Evolutionary conservation across 2,329 filamentous ascomycete species (phyloP).

Genomic region (Cordyceps fumosorosea): DNA sequence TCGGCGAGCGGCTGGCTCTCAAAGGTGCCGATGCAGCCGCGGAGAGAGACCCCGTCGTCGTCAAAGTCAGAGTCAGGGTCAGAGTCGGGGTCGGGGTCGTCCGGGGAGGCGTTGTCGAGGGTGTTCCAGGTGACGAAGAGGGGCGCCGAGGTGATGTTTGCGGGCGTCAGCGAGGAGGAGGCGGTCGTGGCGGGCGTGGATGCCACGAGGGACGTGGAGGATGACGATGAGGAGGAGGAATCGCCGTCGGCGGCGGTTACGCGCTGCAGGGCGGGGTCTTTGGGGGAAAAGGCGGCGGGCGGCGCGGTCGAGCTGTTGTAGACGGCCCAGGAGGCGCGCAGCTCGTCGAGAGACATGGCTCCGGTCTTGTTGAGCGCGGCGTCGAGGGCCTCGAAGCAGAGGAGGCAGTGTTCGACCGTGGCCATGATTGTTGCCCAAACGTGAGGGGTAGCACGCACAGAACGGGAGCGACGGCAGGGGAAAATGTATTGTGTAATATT

Average conservation of each 20-base stretch:
- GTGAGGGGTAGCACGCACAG: neutral
- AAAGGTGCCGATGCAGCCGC: conserved; percentile 96
- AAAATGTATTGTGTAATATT: too few relatives aligned
- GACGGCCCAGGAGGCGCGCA: conserved; percentile 59
- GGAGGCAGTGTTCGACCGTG: conserved; percentile 76
- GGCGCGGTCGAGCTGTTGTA: conserved; percentile 24
- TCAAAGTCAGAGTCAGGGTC: too few relatives aligned
- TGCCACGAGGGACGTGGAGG: conserved; percentile 29
- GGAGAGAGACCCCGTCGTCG: conserved; percentile 57
- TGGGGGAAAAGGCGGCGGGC: conserved; percentile 20
- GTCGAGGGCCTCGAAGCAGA: conserved; percentile 82
- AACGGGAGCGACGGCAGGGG: too few relatives aligned
- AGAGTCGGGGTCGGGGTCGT: conserved; percentile 18
- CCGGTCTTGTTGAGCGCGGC: conserved; percentile 67
- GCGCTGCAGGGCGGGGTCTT: conserved; percentile 37
- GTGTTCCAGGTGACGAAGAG: conserved; percentile 96
- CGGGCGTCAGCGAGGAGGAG: conserved; percentile 20
- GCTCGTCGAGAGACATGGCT: conserved; percentile 57
- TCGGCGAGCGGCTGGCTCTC: conserved; percentile 65
- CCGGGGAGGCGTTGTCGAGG: conserved; percentile 35
- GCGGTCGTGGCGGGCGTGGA: conserved; percentile 38
- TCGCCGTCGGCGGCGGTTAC: conserved; percentile 26
- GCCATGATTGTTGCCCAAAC: conserved; percentile 56
- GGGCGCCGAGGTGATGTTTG: conserved; percentile 49
- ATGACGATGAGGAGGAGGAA: conserved; percentile 30